A percentile compares a stretch with the other conserved stretches of the same genome.
Evolutionary conservation across 495 filamentous ascomycete genomes (phyloP).

Genomic region (Daldinia decipiens): DNA sequence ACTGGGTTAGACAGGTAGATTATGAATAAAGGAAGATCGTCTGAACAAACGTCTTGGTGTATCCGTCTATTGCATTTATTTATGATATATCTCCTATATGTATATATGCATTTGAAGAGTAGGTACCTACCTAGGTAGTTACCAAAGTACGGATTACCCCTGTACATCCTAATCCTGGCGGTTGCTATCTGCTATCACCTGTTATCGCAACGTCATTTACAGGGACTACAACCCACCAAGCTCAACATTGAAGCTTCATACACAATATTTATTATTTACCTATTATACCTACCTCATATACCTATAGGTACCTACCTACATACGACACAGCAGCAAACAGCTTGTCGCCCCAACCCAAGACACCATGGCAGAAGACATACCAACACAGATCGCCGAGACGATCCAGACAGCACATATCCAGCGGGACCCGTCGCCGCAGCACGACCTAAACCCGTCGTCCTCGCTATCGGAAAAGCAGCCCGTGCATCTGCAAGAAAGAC

Average conservation of each 20-base stretch:
- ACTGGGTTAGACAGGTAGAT: not conserved
- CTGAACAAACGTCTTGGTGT: not conserved
- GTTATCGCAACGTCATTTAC: constrained; percentile 31
- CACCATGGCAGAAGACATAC: constrained; percentile 54
- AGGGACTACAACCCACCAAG: constrained; percentile 10
- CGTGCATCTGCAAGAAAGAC: constrained; percentile 44
- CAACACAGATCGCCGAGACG: constrained; percentile 74
- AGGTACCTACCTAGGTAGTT: not conserved
- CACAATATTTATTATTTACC: not conserved
- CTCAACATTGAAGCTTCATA: not conserved
- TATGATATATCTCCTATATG: not conserved
- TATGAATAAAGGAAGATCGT: constrained; percentile 16
- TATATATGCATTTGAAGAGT: constrained; percentile 3
- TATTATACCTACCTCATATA: no score
- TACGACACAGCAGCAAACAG: not conserved
- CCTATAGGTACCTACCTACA: not conserved
- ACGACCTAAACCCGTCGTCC: constrained; percentile 86
- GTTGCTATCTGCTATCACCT: constrained; percentile 26
- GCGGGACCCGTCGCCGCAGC: constrained; percentile 69
- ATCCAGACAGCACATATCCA: constrained; percentile 84
- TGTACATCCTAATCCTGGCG: not conserved
- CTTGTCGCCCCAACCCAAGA: not conserved
- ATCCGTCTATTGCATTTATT: not conserved
- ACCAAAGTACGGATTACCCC: not conserved
- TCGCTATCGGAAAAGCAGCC: constrained; percentile 68